Conservation (phyloP, 352 stramenopile genomes). For the Phytophthora citricola region DNA sequence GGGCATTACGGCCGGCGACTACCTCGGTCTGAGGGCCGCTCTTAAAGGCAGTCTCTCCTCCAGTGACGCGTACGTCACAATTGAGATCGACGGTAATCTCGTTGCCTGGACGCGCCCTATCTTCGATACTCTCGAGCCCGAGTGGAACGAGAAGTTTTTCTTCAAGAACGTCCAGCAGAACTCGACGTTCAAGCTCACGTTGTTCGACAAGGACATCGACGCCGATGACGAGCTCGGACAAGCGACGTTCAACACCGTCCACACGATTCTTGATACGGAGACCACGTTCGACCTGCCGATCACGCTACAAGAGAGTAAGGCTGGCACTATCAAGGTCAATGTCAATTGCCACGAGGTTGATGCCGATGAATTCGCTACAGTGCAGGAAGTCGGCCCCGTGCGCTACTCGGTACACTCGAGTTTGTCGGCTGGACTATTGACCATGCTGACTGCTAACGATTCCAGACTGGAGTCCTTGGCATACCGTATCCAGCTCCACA, state of each 20-base stretch:
- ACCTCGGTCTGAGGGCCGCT: conserved; percentile 26
- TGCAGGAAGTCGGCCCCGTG: conserved; percentile 36
- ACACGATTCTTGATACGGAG: conserved; percentile 22
- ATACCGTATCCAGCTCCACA: conserved; percentile 42
- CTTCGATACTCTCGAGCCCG: conserved; percentile 36
- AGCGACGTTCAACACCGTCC: conserved; percentile 25
- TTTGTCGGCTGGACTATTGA: conserved; percentile 25
- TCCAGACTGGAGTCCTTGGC: conserved; percentile 31
- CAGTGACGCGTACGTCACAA: conserved; percentile 40
- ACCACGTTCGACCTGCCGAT: conserved; percentile 34
- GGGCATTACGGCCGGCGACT: conserved; percentile 35
- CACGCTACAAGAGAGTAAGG: conserved; percentile 13
- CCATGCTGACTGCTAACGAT: conserved; percentile 18
- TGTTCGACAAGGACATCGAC: conserved; percentile 42
- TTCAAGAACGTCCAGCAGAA: conserved; percentile 38
- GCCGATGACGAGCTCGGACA: conserved; percentile 34
- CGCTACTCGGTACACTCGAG: conserved; percentile 47
- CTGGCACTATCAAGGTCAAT: conserved; percentile 31
- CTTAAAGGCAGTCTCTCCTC: conserved; percentile 31
- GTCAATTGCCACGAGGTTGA: conserved; percentile 23
- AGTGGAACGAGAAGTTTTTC: conserved; percentile 45
- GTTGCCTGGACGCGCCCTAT: conserved; percentile 41
- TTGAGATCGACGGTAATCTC: conserved; percentile 32
- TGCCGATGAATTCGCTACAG: neutral
- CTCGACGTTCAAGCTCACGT: conserved; percentile 34